Percentiles rank a stretch among this genome's conserved stretches.
Evolutionary conservation across 768 basidiomycete genomes (phyloP).

Genomic region (Vishniacozyma victoriae): DNA sequence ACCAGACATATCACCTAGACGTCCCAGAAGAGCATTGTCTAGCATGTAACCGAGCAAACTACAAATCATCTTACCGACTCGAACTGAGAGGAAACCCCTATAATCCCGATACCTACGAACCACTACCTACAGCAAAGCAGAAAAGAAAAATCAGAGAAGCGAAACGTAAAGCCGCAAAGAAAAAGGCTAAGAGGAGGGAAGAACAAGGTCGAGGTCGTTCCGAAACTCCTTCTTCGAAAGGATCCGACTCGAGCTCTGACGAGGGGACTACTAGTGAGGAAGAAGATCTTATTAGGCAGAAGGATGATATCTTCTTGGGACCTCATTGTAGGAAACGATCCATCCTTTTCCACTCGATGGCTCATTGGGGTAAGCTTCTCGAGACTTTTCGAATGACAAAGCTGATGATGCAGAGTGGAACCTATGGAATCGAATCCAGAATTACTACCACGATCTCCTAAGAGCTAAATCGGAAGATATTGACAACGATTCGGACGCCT

Average conservation of each 20-base stretch:
- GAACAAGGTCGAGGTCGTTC: too few species aligned
- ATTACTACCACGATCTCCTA: constrained; percentile 33
- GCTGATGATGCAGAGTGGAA: constrained; percentile 19
- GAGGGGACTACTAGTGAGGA: not conserved
- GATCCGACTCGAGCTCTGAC: too few species aligned
- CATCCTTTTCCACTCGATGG: constrained; percentile 35
- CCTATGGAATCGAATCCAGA: constrained; percentile 24
- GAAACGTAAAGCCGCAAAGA: too few species aligned
- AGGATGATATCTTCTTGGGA: not conserved
- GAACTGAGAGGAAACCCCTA: constrained; percentile 65
- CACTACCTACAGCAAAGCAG: constrained; percentile 47
- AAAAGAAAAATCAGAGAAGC: constrained; percentile 47
- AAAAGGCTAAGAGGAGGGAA: too few species aligned
- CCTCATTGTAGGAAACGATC: constrained; percentile 25
- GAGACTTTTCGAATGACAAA: not conserved
- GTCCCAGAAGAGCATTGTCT: constrained; percentile 65
- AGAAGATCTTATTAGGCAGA: not conserved
- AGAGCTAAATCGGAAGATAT: constrained; percentile 41
- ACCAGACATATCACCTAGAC: constrained; percentile 48
- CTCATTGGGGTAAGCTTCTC: constrained; percentile 50
- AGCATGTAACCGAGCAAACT: constrained; percentile 70
- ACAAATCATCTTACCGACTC: constrained; percentile 61
- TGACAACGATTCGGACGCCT: constrained; percentile 36
- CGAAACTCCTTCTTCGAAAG: too few species aligned
- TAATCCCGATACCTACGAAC: constrained; percentile 61